Conservation (phyloP, 805 yeast species). For the Cyberlindnera americana region DNA sequence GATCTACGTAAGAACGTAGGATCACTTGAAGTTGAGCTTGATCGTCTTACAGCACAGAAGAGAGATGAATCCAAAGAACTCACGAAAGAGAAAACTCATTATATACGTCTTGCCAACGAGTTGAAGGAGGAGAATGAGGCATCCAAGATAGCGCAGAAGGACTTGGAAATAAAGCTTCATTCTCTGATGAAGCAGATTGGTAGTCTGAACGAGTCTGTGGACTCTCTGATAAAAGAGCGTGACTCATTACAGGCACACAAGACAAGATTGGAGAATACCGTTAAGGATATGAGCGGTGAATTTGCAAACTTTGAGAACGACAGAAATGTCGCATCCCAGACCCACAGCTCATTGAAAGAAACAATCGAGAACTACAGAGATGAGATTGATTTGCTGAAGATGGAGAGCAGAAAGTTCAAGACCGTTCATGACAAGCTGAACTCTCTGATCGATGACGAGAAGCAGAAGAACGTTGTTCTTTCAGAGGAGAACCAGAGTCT, state of each 20-base stretch:
- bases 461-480: conserved; percentile 52
- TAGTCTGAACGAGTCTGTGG: conserved; percentile 55
- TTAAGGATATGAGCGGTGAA: conserved; percentile 39
- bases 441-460: conserved; percentile 33
- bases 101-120: conserved; percentile 37
- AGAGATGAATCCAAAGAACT: conserved; percentile 36
- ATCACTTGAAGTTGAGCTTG: conserved; percentile 55
- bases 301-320: conserved; percentile 35
- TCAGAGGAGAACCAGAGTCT: conserved; percentile 67
- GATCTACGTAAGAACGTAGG: conserved; percentile 61
- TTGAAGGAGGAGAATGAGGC: conserved; percentile 43
- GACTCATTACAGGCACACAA: conserved; percentile 53
- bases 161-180: conserved; percentile 41
- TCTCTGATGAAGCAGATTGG: conserved; percentile 50
- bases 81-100: conserved; percentile 39
- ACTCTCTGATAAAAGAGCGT: conserved; percentile 59
- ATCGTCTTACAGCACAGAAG: conserved; percentile 43
- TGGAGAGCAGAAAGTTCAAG: conserved; percentile 27
- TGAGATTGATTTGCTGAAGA: conserved; percentile 31
- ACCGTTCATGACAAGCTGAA: conserved; percentile 25
- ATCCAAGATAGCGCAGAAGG: conserved; percentile 39
- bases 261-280: conserved; percentile 41
- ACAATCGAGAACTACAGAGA: conserved; percentile 27
- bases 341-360: conserved; percentile 17
- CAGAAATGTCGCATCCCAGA: conserved; percentile 25